These are phyloP conservation scores for Xerocomus nothofagi DNA, from an alignment of 1,284 basidiomycete genomes.

Conservation along the genomic window DNA sequence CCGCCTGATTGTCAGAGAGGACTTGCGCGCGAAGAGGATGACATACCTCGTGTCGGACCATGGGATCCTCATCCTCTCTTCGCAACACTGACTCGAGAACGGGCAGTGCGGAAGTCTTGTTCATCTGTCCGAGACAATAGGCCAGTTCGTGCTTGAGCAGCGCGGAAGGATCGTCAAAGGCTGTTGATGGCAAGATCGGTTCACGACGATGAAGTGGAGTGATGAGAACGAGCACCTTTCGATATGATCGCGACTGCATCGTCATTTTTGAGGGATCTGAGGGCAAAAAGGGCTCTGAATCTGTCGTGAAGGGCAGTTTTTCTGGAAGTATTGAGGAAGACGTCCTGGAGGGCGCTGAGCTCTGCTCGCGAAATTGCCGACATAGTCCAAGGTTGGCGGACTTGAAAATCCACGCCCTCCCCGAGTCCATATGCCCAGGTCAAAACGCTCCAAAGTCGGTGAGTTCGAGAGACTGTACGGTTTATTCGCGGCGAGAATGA, in stretches of 20 bases:
- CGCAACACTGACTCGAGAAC: constrained; percentile 77
- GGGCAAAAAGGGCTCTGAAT: constrained; percentile 91
- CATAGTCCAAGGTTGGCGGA: constrained; percentile 36
- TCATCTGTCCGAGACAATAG: constrained; percentile 95
- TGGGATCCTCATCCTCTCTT: constrained; percentile 79
- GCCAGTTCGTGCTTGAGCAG: constrained; percentile 97
- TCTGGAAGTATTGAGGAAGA: constrained; percentile 76
- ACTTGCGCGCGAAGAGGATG: neutral
- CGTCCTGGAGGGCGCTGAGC: constrained; percentile 60
- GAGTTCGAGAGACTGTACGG: constrained; percentile 26
- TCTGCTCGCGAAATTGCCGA: constrained; percentile 39
- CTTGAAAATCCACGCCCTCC: constrained; percentile 25
- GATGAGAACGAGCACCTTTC: constrained; percentile 53
- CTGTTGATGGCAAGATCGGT: constrained; percentile 42
- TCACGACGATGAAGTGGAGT: neutral
- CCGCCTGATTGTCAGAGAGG: constrained; percentile 11
- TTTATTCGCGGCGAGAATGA: constrained; percentile 13
- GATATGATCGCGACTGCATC: constrained; percentile 85
- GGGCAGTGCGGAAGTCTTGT: constrained; percentile 72
- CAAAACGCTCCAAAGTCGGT: constrained; percentile 85
- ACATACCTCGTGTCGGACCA: constrained; percentile 95
- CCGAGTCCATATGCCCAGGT: constrained; percentile 70
- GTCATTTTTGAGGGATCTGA: constrained; percentile 85
- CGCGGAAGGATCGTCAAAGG: constrained; percentile 85
- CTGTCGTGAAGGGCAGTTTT: constrained; percentile 82